Percentiles rank a stretch among this genome's conserved stretches.
phyloP scores from a whole-genome alignment of 1,139 yeast genomes.

The Blastobotrys serpentis region DNA sequence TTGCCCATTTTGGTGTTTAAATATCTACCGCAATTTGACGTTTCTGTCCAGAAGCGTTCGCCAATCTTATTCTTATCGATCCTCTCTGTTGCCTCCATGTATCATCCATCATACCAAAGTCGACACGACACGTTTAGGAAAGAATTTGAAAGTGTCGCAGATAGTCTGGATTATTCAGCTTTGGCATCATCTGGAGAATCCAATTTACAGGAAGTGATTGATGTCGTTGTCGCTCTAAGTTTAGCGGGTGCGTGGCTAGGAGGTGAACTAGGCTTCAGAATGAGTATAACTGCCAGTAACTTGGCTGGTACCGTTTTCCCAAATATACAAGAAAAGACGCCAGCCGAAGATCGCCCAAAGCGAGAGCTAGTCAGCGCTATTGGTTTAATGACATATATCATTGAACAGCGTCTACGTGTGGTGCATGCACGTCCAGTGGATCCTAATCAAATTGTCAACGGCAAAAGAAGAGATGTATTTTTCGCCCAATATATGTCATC shows the following conservation, averaged over 20 bases:
- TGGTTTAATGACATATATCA: conserved; percentile 29
- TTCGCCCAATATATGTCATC: conserved; percentile 18
- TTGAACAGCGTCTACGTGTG: conserved; percentile 29
- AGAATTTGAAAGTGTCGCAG: conserved; percentile 23
- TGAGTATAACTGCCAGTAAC: conserved; percentile 28
- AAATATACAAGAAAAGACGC: conserved; percentile 14
- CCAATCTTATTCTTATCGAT: conserved; percentile 27
- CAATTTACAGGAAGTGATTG: conserved; percentile 16
- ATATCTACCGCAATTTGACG: conserved; percentile 26
- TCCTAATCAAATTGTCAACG: conserved; percentile 19
- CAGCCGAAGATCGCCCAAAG: conserved; percentile 16
- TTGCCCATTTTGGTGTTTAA: conserved; percentile 29
- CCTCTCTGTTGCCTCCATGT: conserved; percentile 27
- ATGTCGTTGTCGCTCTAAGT: conserved; percentile 25
- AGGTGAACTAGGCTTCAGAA: conserved; percentile 29
- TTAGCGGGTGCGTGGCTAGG: conserved; percentile 32
- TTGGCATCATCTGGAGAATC: conserved; percentile 4
- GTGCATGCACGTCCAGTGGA: conserved; percentile 28
- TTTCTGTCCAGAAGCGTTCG: conserved; percentile 23
- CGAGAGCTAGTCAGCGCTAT: conserved; percentile 26
- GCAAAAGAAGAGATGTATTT: conserved; percentile 18
- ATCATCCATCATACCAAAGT: conserved; percentile 23
- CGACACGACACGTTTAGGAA: conserved; percentile 23
- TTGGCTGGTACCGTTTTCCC: conserved; percentile 26
- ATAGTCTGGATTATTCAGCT: conserved; percentile 9